Conservation (phyloP, 805 yeast genomes). For the Ogataea neopini region DNA sequence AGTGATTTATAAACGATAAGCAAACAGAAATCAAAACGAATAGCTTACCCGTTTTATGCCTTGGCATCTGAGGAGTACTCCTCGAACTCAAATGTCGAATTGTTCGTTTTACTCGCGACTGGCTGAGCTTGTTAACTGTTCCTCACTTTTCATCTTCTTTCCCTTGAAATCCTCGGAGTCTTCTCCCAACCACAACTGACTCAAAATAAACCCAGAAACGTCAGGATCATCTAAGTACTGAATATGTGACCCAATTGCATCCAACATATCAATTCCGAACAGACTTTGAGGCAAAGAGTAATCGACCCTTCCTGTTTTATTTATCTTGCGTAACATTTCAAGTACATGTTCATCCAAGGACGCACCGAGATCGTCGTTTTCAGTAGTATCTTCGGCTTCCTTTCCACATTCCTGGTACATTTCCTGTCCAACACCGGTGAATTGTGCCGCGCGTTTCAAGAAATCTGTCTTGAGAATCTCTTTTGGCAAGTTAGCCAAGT, state of each 20-base stretch:
- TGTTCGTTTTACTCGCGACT: no score
- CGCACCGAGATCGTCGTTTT: slow-evolving; percentile 5
- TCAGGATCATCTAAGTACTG: slow-evolving; percentile 86
- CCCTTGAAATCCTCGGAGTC: background rate
- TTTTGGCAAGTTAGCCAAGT: slow-evolving; percentile 20
- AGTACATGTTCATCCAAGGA: slow-evolving; percentile 33
- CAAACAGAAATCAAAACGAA: no score
- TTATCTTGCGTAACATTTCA: slow-evolving; percentile 46
- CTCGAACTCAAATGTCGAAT: no score
- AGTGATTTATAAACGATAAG: no score
- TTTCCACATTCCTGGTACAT: background rate
- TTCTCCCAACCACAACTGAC: slow-evolving; percentile 45
- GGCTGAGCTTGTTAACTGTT: no score
- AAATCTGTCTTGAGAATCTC: slow-evolving; percentile 32
- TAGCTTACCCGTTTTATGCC: no score
- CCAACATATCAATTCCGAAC: slow-evolving; percentile 74
- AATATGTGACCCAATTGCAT: slow-evolving; percentile 86
- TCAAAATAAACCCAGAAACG: slow-evolving; percentile 75
- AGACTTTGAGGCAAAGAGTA: slow-evolving; percentile 76
- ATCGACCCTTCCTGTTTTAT: slow-evolving; percentile 78
- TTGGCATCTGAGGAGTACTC: no score
- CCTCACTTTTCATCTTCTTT: no score
- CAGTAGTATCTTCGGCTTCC: background rate
- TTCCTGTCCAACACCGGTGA: slow-evolving; percentile 18
- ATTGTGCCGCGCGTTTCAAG: slow-evolving; percentile 20